Evolutionary conservation across 352 stramenopile genomes (phyloP), one percentile per base, ranked within the genome.

Genomic region (Globisporangium polare): DNA sequence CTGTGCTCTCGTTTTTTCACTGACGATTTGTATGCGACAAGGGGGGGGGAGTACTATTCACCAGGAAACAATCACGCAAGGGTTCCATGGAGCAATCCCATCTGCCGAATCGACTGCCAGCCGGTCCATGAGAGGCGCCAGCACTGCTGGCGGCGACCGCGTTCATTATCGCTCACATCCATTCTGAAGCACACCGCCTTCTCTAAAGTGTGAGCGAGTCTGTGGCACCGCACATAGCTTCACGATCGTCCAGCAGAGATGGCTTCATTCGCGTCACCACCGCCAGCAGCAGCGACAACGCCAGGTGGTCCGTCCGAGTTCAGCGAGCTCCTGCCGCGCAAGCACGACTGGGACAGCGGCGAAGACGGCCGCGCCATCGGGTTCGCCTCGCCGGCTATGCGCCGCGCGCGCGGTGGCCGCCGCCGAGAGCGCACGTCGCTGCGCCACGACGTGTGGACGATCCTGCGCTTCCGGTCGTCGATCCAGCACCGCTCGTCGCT

Each of bases 401-500:
- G 20, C 10, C 46, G 3, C 20, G n/a, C 5, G 12, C 49, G 22
- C 7, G 31, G 22, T 4, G 31, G 18, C n/a, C 49, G 22, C 1
- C 55, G 37, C 3, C 26, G 15, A n/a, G 61, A 43, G 9, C 65
- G 49, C 17, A 51, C 54, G 5, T 68, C 68, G 24, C 18, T 92
- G 54, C 80, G 83, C 10, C 66, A 64, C 5, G 78, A 90, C 61
- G 63, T 90, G 24, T 94, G 85, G 85, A 89, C 83, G 18, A 66
- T 94, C 29, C 67, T 94, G 61, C 78, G 86, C 59, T 94, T 86
- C 57, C 82, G 83, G 20, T 77, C 81, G 61, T 90, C 81, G 7
- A 73, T 90, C 22, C 68, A 71, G 24, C 57, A 89, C 27, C 71
- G 72, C 56, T 82, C 85, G 51, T 73, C 54, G 2, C 69, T 94